Evolutionary conservation across 192 early-diverging fungal genomes (phyloP), one percentile per base, ranked within the genome.

Genomic region (Backusella parvicylindrica): DNA sequence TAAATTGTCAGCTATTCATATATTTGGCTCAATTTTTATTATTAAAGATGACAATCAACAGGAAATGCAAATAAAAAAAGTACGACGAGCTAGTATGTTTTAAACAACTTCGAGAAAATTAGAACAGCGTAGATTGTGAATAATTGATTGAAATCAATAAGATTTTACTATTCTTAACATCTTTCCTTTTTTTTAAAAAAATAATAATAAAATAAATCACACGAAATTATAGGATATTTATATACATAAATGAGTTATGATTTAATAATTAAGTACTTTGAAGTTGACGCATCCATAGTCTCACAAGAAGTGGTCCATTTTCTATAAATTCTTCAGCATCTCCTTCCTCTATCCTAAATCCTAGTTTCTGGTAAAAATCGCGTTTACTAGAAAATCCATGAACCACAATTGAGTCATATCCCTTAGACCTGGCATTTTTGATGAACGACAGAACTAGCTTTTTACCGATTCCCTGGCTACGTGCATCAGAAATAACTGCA

Each of bases 251-350:
- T 8, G 2, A 23, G 21, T 1, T 50, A 50, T 21, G 5, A 26
- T n/a, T 47, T 47, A n/a, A n/a, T 60, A 60, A 60, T 60, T 12
- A 60, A 26, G 3, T 5, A 28, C 9, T 60, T 60, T 60, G 53
- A 60, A 60, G 53, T 60, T 60, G 23, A 13, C 36, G 67, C 73
- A 47, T 63, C 40, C 73, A 73, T 67, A 79, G 69, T 43, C 68
- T 64, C 23, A 78, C 38, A 74, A 74, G 77, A 16, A 67, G 72
- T 9, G 73, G 70, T 23, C 78, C 78, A 53, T 79, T 73, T 64
- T 79, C 78, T 0, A 75, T 13, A 50, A 78, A 82, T 32, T 72
- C 75, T 3, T 68, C 23, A 36, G 66, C 79, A 81, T 82, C 75
- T 6, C 53, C 60, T 30, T 35, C 33, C 28, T 76, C 75, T 9